Conservation (phyloP, 331 rosid species). For the Malus hybrid region DNA sequence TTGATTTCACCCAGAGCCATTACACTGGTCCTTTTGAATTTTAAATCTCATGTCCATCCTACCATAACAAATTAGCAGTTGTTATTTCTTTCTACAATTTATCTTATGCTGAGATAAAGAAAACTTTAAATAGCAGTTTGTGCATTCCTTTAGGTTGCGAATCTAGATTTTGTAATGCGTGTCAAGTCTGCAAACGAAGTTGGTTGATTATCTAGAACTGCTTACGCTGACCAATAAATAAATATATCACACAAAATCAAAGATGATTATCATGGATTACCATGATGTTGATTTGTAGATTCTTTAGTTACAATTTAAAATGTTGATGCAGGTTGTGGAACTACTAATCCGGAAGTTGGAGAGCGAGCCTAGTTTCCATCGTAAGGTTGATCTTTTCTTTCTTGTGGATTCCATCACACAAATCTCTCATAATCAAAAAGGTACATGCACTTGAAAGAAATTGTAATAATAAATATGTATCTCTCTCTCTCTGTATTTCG, state of each 20-base stretch:
- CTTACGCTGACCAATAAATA: background rate
- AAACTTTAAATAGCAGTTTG: background rate
- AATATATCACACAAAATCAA: background rate
- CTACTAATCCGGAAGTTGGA: conserved; percentile 91
- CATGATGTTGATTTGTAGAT: background rate
- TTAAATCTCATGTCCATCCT: background rate
- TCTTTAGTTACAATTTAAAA: background rate
- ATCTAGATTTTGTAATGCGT: background rate
- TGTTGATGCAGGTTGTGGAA: conserved; percentile 79
- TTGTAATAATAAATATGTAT: background rate
- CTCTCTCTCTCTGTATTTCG: background rate
- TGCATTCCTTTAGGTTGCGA: background rate
- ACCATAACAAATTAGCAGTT: background rate
- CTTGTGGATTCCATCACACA: conserved; percentile 99
- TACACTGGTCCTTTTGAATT: background rate
- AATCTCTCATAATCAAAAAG: conserved; percentile 90
- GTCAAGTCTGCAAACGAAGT: background rate
- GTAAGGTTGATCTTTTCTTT: conserved; percentile 91
- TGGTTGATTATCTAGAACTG: background rate
- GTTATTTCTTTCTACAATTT: background rate
- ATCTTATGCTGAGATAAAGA: background rate
- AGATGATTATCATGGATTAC: background rate
- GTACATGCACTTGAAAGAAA: conserved; percentile 22
- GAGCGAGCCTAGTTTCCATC: conserved; percentile 78
- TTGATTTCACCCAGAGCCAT: background rate